Percentiles rank a stretch among this genome's conserved stretches.
phyloP scores from a whole-genome alignment of 768 basidiomycete species.

The Panus rudis region DNA sequence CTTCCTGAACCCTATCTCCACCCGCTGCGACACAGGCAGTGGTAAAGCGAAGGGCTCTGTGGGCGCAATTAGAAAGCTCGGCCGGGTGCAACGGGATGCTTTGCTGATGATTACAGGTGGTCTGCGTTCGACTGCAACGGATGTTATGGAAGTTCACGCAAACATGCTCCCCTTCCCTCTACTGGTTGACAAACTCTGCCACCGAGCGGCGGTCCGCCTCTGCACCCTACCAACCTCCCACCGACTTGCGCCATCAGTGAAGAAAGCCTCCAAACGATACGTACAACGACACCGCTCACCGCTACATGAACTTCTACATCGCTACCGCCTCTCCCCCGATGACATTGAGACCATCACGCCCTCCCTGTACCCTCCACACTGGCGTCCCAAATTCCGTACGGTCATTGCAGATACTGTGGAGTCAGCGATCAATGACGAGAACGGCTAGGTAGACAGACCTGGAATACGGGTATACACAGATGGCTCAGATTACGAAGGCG shows the following conservation, averaged over 20 bases:
- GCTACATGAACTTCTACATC: constrained; percentile 16
- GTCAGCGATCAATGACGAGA: constrained; percentile 4
- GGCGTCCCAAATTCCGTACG: neutral
- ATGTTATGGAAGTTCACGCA: constrained; percentile 16
- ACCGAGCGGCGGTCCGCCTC: constrained; percentile 10
- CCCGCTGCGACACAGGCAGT: neutral
- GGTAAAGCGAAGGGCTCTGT: neutral
- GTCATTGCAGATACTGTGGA: constrained; percentile 1
- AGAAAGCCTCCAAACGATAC: neutral
- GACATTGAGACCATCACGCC: constrained; percentile 14
- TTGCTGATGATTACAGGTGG: constrained; percentile 16
- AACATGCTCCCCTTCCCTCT: constrained; percentile 14
- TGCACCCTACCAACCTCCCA: constrained; percentile 16
- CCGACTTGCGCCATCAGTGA: constrained; percentile 9
- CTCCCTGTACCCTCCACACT: constrained; percentile 5
- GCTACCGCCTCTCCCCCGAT: constrained; percentile 10
- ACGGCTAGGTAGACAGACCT: no score
- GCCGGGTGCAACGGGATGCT: constrained; percentile 17
- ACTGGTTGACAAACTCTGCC: constrained; percentile 9
- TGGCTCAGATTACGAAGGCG: constrained; percentile 21
- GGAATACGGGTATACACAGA: constrained; percentile 20
- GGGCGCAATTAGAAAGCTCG: constrained; percentile 6
- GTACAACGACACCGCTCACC: constrained; percentile 15
- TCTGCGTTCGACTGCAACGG: constrained; percentile 16
- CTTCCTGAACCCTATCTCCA: constrained; percentile 12